Evolutionary conservation across 2,329 filamentous ascomycete genomes (phyloP).

Genomic region (Fusarium nisikadoi): DNA sequence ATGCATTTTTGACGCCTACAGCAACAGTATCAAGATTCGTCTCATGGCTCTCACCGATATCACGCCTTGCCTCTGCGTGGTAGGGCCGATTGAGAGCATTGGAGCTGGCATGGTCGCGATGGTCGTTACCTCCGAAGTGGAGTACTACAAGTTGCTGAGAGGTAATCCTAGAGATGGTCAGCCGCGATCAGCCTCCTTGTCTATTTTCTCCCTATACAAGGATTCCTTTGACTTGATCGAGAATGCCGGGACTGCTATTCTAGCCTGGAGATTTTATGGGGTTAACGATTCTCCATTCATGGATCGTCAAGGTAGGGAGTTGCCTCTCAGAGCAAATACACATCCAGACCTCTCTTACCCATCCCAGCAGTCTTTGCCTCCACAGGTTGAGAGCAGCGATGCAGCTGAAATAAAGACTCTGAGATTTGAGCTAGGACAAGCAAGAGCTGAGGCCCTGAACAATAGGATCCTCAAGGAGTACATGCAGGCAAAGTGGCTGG

Average conservation of each 20-base stretch:
- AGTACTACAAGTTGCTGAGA: neutral
- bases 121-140: neutral
- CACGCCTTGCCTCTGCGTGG: neutral
- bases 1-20: neutral
- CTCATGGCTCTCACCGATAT: neutral
- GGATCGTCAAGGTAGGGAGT: neutral
- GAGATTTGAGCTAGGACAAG: fast-evolving
- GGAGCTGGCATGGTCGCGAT: neutral
- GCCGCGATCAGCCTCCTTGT: neutral
- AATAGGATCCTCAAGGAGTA: neutral
- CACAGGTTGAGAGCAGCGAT: fast-evolving
- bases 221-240: neutral
- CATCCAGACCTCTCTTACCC: neutral
- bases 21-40: neutral
- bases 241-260: neutral
- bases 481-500: neutral
- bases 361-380: neutral
- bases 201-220: neutral
- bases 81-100: neutral
- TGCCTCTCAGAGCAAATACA: neutral
- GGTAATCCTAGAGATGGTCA: neutral
- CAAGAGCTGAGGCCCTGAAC: neutral
- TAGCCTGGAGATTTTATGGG: neutral
- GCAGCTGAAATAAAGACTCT: neutral
- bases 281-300: fast-evolving